Evolutionary conservation across 2,329 filamentous ascomycete species (phyloP), one percentile per base, ranked within the genome.

Genomic region (Talaromyces amestolkiae): DNA sequence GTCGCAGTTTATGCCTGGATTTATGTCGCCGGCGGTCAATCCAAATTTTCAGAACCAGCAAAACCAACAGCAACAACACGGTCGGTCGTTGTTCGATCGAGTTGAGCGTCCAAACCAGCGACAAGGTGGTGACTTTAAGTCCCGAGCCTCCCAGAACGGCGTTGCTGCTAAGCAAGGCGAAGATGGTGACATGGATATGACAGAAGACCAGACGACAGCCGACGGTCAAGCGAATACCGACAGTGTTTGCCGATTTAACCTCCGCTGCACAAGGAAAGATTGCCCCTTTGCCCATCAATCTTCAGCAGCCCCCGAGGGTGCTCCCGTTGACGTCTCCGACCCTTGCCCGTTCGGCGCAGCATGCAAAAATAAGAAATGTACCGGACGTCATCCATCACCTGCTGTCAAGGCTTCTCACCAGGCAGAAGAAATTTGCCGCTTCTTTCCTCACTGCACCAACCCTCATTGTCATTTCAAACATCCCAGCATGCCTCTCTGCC

Each of bases 251-350:
- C 92, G 91, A 73, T 99, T 88, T 83, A 97, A 98, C 80, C 82
- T 95, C 63, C 84, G 86, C 68, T 99, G 95, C 82, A 91, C 90
- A 45, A 96, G 96, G 78, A 88, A 87, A 70, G 91, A 96, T 68
- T 99, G 95, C 81, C 90, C 89, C 70, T 99, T 92, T 76, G 95
- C 92, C 19, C 95, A 99, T 74, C 94, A 97, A 80, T 97, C 93
- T 17, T 93, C 95, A 1, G 93, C 91, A 2, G 93, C 94, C 37
- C 90, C 92, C 3, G 89, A 90, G 2, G 91, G 90, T 33, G 86
- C 86, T 2, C 85, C 88, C 0, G 84, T 98, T 65, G 95, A 98
- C 76, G 84, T 93, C 70, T 86, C 84, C 66, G 92, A 96, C 72
- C 83, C 85, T 19, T 99, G 95, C 81, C 86, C 86, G 19, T 98